These are phyloP conservation scores for Myriosclerotinia scirpicola DNA, from an alignment of 2,329 filamentous ascomycete genomes.

Conservation along the genomic window DNA sequence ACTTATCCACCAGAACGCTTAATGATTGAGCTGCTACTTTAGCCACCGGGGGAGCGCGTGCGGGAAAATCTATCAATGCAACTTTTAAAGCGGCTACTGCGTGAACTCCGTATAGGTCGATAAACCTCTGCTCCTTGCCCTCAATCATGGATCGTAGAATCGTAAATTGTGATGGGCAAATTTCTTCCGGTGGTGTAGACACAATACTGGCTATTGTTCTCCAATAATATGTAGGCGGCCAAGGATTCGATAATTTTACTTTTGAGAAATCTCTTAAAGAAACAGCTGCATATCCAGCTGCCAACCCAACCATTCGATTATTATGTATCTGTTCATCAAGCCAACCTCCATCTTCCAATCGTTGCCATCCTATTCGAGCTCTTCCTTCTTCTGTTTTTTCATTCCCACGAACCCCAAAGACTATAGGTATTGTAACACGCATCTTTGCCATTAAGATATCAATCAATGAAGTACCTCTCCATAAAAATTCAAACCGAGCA, in stretches of 20 bases:
- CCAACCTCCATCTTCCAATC: constrained; percentile 49
- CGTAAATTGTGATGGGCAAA: constrained; percentile 71
- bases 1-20: constrained; percentile 24
- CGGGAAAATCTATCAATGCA: constrained; percentile 75
- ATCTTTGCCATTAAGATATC: constrained; percentile 89
- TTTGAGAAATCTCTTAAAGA: constrained; percentile 79
- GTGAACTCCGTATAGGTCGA: constrained; percentile 77
- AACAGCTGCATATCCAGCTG: constrained; percentile 79
- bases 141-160: constrained; percentile 72
- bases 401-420: constrained; percentile 79
- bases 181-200: constrained; percentile 66
- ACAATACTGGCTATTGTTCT: constrained; percentile 70
- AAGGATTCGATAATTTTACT: constrained; percentile 65
- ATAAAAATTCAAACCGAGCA: constrained; percentile 64
- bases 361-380: constrained; percentile 70
- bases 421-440: constrained; percentile 73
- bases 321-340: constrained; percentile 71
- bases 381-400: constrained; percentile 71
- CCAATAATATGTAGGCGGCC: constrained; percentile 82
- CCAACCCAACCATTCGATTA: constrained; percentile 80
- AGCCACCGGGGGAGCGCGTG: constrained; percentile 10
- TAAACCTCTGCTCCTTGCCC: constrained; percentile 71
- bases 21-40: constrained; percentile 19
- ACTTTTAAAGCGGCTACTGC: constrained; percentile 69
- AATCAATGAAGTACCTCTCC: constrained; percentile 67